Percentiles rank a stretch among this genome's conserved stretches.
Evolutionary conservation across 257 asterid genomes (phyloP).

Genomic region (Solanum habrochaites): DNA sequence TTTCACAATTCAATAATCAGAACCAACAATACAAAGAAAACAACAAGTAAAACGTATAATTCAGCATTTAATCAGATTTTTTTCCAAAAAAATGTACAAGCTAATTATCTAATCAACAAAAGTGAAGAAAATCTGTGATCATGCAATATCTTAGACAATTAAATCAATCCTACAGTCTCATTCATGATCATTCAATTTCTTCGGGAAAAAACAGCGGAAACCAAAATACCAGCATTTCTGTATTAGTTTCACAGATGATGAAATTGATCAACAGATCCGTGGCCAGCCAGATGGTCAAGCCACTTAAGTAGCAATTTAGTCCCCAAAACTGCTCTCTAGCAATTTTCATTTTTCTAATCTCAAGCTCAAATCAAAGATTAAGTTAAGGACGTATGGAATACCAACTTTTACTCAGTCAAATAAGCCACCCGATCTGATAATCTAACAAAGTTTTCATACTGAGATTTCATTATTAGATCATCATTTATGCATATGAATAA

Average conservation of each 20-base stretch:
- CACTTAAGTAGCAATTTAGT: background rate
- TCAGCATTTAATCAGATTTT: background rate
- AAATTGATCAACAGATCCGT: background rate
- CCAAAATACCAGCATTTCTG: background rate
- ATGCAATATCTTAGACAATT: background rate
- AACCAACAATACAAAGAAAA: background rate
- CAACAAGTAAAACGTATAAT: background rate
- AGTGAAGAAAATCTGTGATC: background rate
- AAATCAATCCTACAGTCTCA: background rate
- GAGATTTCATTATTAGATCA: background rate
- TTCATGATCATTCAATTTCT: background rate
- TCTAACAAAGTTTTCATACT: background rate
- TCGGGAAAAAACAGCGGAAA: background rate
- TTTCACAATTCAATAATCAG: slow-evolving; percentile 1
- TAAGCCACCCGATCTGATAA: background rate
- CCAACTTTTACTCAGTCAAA: background rate
- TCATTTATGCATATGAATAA: background rate
- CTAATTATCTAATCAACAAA: background rate
- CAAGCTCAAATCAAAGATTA: background rate
- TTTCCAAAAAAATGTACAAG: background rate
- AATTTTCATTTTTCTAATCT: background rate
- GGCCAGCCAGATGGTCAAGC: background rate
- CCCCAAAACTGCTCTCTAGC: background rate
- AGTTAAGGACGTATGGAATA: background rate
- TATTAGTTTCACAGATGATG: background rate